Evolutionary conservation across 495 filamentous ascomycete species (phyloP).

Genomic region (Jackrogersella multiformis): DNA sequence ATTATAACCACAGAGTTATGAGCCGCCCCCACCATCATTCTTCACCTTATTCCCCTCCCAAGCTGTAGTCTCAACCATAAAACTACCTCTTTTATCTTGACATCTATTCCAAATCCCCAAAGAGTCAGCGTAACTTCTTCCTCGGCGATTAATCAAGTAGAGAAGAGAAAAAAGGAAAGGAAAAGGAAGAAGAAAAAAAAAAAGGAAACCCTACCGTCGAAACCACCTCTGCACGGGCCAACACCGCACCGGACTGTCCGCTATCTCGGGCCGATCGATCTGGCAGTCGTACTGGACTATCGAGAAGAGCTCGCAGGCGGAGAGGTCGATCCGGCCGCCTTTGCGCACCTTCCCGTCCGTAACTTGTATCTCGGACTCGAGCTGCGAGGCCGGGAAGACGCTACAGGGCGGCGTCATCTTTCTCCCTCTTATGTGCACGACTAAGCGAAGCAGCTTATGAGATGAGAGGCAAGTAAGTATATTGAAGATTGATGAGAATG

Average conservation of each 20-base stretch:
- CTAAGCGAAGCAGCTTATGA: not conserved
- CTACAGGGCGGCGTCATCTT: conserved; percentile 70
- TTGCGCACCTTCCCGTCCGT: conserved; percentile 61
- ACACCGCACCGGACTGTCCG: conserved; percentile 69
- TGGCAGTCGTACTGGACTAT: conserved; percentile 86
- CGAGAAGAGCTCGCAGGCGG: conserved; percentile 75
- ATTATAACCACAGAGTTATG: not conserved
- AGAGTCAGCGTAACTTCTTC: too few species aligned
- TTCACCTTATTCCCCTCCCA: conserved; percentile 65
- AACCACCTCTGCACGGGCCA: conserved; percentile 80
- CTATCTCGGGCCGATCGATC: conserved; percentile 62
- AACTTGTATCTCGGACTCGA: conserved; percentile 61
- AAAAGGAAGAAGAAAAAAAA: too few species aligned
- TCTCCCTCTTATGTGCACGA: conserved; percentile 1
- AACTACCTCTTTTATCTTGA: conserved; percentile 65
- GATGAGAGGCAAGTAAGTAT: not conserved
- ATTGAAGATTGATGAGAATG: conserved; percentile 26
- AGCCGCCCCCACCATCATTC: conserved; percentile 12
- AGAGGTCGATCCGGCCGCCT: conserved; percentile 63
- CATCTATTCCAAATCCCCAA: too few species aligned
- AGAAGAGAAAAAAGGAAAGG: too few species aligned
- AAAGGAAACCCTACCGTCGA: conserved; percentile 65
- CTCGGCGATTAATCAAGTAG: too few species aligned
- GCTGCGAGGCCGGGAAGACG: conserved; percentile 62
- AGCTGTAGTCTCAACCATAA: conserved; percentile 83